Evolutionary conservation across 306 rosid genomes (phyloP).

Genomic region (Quercus gilva): DNA sequence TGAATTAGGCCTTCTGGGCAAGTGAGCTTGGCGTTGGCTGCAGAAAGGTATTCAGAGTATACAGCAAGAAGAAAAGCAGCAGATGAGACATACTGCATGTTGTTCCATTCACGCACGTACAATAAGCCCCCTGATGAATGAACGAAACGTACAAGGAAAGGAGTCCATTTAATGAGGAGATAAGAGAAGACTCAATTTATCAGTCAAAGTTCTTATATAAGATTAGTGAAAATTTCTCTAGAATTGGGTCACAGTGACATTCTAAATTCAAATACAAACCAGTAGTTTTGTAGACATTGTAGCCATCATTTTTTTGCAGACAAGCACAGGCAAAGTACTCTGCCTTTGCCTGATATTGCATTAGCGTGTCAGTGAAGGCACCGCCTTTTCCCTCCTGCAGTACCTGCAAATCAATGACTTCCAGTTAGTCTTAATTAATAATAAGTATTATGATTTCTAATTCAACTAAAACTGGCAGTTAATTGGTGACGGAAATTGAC

Average conservation of each 20-base stretch:
- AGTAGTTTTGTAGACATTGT: conserved; percentile 66
- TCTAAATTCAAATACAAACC: conserved; percentile 36
- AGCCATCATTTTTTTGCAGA: conserved; percentile 80
- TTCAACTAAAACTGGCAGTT: not conserved
- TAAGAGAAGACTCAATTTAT: too few species aligned
- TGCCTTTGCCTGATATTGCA: conserved; percentile 88
- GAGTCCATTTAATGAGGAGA: too few species aligned
- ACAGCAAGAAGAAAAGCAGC: conserved; percentile 68
- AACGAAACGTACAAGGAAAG: not conserved
- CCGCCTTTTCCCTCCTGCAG: conserved; percentile 68
- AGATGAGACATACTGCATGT: conserved; percentile 79
- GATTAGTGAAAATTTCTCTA: not conserved
- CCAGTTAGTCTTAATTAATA: not conserved
- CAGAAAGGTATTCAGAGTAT: conserved; percentile 62
- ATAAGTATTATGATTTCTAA: not conserved
- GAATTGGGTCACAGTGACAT: not conserved
- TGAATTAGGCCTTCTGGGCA: conserved; percentile 70
- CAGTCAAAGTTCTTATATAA: not conserved
- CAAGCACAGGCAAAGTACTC: conserved; percentile 80
- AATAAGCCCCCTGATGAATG: conserved; percentile 58
- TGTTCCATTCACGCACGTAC: conserved; percentile 80
- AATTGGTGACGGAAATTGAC: not conserved
- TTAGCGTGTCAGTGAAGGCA: conserved; percentile 49
- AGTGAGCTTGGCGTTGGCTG: conserved; percentile 49
- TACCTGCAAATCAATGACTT: conserved; percentile 38